Evolutionary conservation across 2,329 filamentous ascomycete species (phyloP).

Genomic region (Beauveria asiatica): DNA sequence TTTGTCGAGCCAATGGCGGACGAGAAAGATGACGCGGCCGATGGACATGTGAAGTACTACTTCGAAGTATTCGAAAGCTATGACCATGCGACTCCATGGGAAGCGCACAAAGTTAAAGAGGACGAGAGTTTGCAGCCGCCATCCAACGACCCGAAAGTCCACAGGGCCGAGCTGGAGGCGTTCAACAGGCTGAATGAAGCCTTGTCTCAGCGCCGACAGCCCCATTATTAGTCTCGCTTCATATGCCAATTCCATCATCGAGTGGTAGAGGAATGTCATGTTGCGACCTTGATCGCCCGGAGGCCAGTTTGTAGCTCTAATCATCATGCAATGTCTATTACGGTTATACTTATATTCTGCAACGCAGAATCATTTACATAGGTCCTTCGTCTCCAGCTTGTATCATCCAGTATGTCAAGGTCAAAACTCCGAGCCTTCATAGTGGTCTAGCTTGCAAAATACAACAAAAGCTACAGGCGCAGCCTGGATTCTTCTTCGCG

Average conservation of each 20-base stretch:
- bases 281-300: neutral
- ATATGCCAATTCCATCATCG: too few species aligned
- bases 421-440: conserved; percentile 18
- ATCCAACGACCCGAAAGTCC: neutral
- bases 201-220: neutral
- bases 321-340: conserved; percentile 11
- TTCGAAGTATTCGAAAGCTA: neutral
- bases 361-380: conserved; percentile 9
- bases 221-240: neutral
- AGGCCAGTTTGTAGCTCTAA: neutral
- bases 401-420: conserved; percentile 10
- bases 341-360: conserved; percentile 10
- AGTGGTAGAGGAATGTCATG: neutral
- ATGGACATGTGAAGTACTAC: neutral
- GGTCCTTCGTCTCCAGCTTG: neutral
- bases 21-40: neutral
- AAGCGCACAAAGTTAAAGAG: neutral
- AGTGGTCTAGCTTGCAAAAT: conserved; percentile 27
- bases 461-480: conserved; percentile 17
- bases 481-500: neutral
- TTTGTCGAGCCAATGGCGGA: neutral
- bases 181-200: neutral
- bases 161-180: neutral
- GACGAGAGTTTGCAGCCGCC: neutral
- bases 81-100: too few species aligned